These are phyloP conservation scores for Pseudopithomyces chartarum DNA, from an alignment of 2,329 filamentous ascomycete genomes.

Conservation along the genomic window DNA sequence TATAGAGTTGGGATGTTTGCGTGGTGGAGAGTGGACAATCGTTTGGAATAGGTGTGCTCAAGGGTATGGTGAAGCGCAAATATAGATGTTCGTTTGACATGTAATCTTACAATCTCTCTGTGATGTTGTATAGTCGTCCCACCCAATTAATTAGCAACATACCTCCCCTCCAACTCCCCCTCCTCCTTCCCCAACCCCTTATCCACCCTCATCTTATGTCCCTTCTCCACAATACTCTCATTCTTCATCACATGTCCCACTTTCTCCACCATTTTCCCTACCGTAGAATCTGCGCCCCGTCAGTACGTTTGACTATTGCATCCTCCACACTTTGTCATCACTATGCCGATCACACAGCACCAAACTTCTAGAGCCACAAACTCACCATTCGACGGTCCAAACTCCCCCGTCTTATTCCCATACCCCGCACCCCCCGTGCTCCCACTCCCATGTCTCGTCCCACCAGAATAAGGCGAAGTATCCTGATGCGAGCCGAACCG, in stretches of 20 bases:
- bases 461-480: constrained; percentile 29
- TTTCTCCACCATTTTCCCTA: constrained; percentile 66
- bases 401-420: constrained; percentile 46
- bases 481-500: constrained; percentile 28
- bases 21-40: too few species aligned
- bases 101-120: too few species aligned
- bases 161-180: constrained; percentile 1
- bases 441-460: constrained; percentile 34
- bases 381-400: constrained; percentile 23
- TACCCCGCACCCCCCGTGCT: constrained; percentile 43
- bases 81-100: too few species aligned
- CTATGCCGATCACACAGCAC: too few species aligned
- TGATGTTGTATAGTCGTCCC: not conserved
- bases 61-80: too few species aligned
- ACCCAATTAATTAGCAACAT: not conserved
- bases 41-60: too few species aligned
- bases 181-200: constrained; percentile 18
- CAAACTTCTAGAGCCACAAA: too few species aligned
- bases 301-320: constrained; percentile 4
- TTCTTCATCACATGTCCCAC: constrained; percentile 57
- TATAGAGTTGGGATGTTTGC: too few species aligned
- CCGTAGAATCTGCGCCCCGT: constrained; percentile 49
- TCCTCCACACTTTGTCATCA: too few species aligned
- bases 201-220: constrained; percentile 55
- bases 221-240: constrained; percentile 55